Conservation (phyloP, 176 grass and related monocot genomes). For the Oryza officinalis region DNA sequence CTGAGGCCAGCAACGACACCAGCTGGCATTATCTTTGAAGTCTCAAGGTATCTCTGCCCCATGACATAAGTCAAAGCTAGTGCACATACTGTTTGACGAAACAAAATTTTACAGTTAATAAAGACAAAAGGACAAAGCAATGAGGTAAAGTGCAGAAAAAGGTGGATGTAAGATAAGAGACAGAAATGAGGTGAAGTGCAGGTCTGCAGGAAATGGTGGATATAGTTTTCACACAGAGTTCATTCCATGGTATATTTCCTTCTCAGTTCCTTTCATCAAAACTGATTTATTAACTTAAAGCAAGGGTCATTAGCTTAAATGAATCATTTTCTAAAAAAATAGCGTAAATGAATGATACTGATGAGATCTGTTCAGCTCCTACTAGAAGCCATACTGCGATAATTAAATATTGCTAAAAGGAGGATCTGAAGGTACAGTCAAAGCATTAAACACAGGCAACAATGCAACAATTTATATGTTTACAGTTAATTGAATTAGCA, state of each 20-base stretch:
- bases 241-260: background rate
- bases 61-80: constrained; percentile 72
- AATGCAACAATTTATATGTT: background rate
- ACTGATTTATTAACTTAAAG: background rate
- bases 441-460: background rate
- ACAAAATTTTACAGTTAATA: constrained; percentile 32
- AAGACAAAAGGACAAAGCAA: background rate
- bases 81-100: constrained; percentile 65
- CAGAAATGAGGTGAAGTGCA: constrained; percentile 7
- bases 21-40: constrained; percentile 94
- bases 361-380: background rate
- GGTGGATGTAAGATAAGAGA: background rate
- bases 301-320: background rate
- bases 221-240: background rate
- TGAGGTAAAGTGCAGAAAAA: constrained; percentile 7
- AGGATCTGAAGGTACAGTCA: background rate
- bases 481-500: background rate
- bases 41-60: constrained; percentile 85
- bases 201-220: background rate
- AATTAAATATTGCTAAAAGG: background rate
- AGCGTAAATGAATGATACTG: background rate
- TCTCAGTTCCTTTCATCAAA: background rate
- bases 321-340: no score
- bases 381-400: background rate
- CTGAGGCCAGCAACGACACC: constrained; percentile 82